Base-by-base conservation (phyloP, 2,329 filamentous ascomycete species). In the Diplodia seriata region DNA sequence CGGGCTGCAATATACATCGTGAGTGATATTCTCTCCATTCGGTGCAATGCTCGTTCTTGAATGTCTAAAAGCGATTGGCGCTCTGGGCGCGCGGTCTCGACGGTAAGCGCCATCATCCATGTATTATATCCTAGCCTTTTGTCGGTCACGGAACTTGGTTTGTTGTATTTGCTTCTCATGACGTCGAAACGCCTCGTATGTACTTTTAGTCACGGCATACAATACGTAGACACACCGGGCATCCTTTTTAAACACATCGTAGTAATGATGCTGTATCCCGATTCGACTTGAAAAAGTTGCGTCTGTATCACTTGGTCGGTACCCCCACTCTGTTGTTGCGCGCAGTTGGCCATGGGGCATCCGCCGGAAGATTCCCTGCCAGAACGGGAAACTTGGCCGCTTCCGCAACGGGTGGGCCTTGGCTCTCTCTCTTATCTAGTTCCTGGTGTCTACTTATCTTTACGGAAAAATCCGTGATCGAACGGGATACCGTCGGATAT, bases 11-110 rank as follows among this genome's bases (percentile, higher is more conserved):
- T 29, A 4, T 40, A 51, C 18, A 49, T 23, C 47, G 29, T 63
- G 47, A 36, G 59, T 51, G 59, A 63, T 7, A 18, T 20, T 38
- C 20, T 47, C 43, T 38, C 36, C 29, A 50, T 36, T n/a, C 23
- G 40, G 40, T 49, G 57, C 40, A 31, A 33, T 55, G 43, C 43
- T 47, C 3, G 43, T 47, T 11, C 43, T 47, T 47, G 43, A 47
- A 47, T 47, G 11, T 47, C n/a, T 5, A 47, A 47, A n/a, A 12
- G 43, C 9, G 43, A 47, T 20, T 47, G 43, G n/a, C 43, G 43
- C 43, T 20, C 11, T 9, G 2, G 43, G 43, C 6, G 15, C 15
- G 43, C 43, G 18, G 18, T 47, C 43, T 47, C n/a, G 33, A 36
- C 8, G 33, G 33, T 36, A 9, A 36, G 43, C 18, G 18, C 20